phyloP scores from a whole-genome alignment of 1,284 basidiomycete genomes.

The Athelia psychrophila region DNA sequence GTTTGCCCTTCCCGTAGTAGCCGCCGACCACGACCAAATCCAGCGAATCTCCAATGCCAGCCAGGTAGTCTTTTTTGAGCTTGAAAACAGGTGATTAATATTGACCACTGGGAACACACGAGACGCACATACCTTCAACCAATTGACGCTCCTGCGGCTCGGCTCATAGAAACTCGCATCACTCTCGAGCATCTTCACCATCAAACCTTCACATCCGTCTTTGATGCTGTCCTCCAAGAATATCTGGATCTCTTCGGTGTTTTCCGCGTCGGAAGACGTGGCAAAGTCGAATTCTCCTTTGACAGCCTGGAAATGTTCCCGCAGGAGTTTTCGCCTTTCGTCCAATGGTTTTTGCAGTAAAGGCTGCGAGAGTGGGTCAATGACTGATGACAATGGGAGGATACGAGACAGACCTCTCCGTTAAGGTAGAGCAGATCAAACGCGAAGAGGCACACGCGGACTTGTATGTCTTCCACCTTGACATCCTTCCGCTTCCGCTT shows the following conservation, averaged over 20 bases:
- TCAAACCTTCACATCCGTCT: conserved; percentile 97
- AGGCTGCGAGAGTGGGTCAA: conserved; percentile 45
- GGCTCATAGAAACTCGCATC: conserved; percentile 95
- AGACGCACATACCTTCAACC: conserved; percentile 79
- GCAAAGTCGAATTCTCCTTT: conserved; percentile 93
- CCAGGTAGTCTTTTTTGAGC: conserved; percentile 97
- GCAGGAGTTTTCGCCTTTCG: conserved; percentile 79
- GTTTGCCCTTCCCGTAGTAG: conserved; percentile 97
- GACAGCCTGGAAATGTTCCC: conserved; percentile 80
- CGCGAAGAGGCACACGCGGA: conserved; percentile 92
- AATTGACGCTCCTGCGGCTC: conserved; percentile 92
- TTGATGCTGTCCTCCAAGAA: conserved; percentile 97
- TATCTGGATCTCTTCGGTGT: conserved; percentile 90
- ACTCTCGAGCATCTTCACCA: conserved; percentile 98
- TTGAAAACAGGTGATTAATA: conserved; percentile 26
- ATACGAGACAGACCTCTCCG: conserved; percentile 67
- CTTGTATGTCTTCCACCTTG: conserved; percentile 93
- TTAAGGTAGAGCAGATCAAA: conserved; percentile 97
- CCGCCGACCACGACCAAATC: conserved; percentile 97
- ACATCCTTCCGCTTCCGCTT: conserved; percentile 97
- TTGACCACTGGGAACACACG: conserved; percentile 3
- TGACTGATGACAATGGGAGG: background rate
- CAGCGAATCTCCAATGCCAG: conserved; percentile 96
- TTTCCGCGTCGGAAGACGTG: conserved; percentile 85
- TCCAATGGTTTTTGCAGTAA: conserved; percentile 62